Conservation (phyloP, 73 alveolate species). For the Tetrahymena thermophila region DNA sequence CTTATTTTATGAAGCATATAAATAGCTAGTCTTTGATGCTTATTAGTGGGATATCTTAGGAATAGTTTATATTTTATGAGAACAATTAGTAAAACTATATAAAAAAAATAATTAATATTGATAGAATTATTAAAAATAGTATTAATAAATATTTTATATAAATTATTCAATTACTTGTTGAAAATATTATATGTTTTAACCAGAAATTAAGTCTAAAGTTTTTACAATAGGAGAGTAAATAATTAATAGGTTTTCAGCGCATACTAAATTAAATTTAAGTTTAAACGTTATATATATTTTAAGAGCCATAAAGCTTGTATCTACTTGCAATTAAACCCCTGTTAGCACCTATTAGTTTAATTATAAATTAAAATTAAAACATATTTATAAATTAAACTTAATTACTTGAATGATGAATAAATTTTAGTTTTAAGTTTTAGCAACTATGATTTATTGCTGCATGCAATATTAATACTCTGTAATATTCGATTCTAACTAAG, state of each 20-base stretch:
- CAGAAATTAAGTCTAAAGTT: neutral
- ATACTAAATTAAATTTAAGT: neutral
- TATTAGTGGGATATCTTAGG: neutral
- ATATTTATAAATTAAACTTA: no score
- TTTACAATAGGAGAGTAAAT: neutral
- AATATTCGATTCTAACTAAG: neutral
- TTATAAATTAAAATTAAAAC: no score
- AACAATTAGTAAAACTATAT: neutral
- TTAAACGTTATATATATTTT: no score
- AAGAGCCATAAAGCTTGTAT: neutral
- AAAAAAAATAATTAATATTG: no score
- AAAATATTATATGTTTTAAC: neutral
- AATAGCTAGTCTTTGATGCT: neutral
- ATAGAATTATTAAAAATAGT: neutral
- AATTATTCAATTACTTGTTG: neutral
- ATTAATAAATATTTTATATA: no score
- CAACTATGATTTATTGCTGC: neutral
- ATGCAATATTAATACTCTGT: neutral
- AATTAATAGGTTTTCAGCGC: neutral
- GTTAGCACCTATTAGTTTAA: neutral
- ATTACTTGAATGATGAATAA: neutral
- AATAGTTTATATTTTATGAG: neutral
- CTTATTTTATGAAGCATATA: neutral
- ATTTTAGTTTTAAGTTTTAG: neutral
- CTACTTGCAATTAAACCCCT: neutral